These are phyloP conservation scores for Castanea sativa DNA, from an alignment of 306 rosid genomes.

Conservation along the genomic window DNA sequence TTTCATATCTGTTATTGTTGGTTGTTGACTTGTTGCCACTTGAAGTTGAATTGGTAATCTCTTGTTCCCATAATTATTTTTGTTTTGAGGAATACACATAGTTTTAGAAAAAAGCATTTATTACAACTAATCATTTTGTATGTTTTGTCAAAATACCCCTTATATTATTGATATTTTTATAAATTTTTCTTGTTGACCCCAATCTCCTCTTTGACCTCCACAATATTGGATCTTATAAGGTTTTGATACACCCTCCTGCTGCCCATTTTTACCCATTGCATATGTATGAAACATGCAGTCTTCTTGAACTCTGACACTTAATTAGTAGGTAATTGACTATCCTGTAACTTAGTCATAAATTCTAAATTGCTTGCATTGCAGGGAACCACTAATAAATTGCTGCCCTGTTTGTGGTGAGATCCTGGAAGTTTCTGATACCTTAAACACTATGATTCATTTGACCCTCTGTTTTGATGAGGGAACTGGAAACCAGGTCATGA, in stretches of 20 bases:
- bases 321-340: not conserved
- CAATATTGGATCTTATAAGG: not conserved
- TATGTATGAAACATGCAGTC: not conserved
- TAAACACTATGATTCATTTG: conserved; percentile 76
- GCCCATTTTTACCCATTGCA: not conserved
- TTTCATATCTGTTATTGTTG: not conserved
- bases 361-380: conserved; percentile 34
- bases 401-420: conserved; percentile 98
- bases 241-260: not conserved
- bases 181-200: not conserved
- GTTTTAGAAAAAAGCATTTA: not conserved
- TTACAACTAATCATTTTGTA: not conserved
- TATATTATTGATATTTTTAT: not conserved
- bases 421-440: conserved; percentile 70
- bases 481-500: conserved; percentile 95
- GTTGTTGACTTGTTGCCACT: not conserved
- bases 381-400: conserved; percentile 79
- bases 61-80: not conserved
- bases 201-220: not conserved
- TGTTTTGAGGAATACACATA: not conserved
- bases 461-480: conserved; percentile 95
- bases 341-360: not conserved
- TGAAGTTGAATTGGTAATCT: not conserved
- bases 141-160: not conserved
- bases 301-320: not conserved